A percentile compares a stretch with the other conserved stretches of the same genome.
Evolutionary conservation across 352 stramenopile genomes (phyloP).

Genomic region (Globisporangium cystogenes): DNA sequence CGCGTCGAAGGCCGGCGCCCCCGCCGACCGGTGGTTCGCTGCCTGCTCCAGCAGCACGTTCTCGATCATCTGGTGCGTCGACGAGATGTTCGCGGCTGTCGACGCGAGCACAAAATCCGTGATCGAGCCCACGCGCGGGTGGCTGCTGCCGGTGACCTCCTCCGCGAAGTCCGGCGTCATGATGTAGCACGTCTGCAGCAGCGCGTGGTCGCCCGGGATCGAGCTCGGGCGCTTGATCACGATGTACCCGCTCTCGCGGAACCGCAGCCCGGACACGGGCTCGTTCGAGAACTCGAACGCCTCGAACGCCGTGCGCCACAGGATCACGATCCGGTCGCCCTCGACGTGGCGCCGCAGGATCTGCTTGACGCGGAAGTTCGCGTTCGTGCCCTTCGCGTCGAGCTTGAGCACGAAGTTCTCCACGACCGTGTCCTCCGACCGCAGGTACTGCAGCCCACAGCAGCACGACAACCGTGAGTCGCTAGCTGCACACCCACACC

Average conservation of each 20-base stretch:
- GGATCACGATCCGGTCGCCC: too few relatives aligned
- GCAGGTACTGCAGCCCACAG: neutral
- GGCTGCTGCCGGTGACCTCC: neutral
- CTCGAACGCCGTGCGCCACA: too few relatives aligned
- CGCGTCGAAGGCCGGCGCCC: too few relatives aligned
- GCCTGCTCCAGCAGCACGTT: conserved; percentile 35
- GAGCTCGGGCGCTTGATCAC: too few relatives aligned
- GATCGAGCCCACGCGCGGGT: conserved; percentile 22
- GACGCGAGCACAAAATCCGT: conserved; percentile 40
- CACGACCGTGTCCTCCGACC: conserved; percentile 45
- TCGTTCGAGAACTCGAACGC: too few relatives aligned
- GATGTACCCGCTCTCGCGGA: too few relatives aligned
- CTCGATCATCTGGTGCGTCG: conserved; percentile 39
- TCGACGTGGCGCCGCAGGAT: conserved; percentile 32
- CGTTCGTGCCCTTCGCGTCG: conserved; percentile 32
- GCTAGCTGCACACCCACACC: neutral
- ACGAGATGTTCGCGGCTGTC: conserved; percentile 23
- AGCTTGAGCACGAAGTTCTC: conserved; percentile 51
- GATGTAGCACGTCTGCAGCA: too few relatives aligned
- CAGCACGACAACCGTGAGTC: neutral
- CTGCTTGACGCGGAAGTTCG: conserved; percentile 46
- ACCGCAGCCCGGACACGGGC: too few relatives aligned
- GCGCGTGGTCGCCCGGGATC: too few relatives aligned
- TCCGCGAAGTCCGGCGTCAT: too few relatives aligned
- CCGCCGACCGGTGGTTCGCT: too few relatives aligned